phyloP scores from a whole-genome alignment of 192 early-diverging fungal genomes.

The Coemansia sp. region DNA sequence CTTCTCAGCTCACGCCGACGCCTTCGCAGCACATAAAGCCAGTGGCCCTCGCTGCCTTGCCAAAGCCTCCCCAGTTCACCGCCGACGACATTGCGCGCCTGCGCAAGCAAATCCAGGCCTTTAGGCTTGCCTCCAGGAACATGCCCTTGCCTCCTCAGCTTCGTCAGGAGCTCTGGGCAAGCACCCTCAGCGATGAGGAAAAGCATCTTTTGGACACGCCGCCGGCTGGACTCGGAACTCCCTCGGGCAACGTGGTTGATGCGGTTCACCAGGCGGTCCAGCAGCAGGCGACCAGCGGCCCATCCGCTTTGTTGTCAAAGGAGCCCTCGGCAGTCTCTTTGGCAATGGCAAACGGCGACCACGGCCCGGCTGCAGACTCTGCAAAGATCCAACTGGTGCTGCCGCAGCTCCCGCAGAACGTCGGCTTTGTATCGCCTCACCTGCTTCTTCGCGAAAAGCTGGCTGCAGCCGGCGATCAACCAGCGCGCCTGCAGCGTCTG shows the following conservation, averaged over 20 bases:
- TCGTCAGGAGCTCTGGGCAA: slow-evolving; percentile 66
- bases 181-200: slow-evolving; percentile 31
- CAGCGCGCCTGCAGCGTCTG: slow-evolving; percentile 62
- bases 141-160: slow-evolving; percentile 71
- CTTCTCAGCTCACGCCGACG: neutral
- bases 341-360: neutral
- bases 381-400: slow-evolving; percentile 34
- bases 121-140: slow-evolving; percentile 76
- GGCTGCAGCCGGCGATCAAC: slow-evolving; percentile 40
- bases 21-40: neutral
- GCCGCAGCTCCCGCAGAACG: slow-evolving; percentile 33
- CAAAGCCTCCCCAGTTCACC: slow-evolving; percentile 42
- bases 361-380: slow-evolving; percentile 6
- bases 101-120: slow-evolving; percentile 81
- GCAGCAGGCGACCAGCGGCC: neutral
- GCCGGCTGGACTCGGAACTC: slow-evolving; percentile 31
- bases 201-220: slow-evolving; percentile 45
- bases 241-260: slow-evolving; percentile 57
- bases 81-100: slow-evolving; percentile 65
- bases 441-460: slow-evolving; percentile 60
- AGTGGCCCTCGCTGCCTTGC: neutral
- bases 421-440: slow-evolving; percentile 54
- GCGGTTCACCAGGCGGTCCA: slow-evolving; percentile 44
- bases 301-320: neutral
- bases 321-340: no score